Percentiles rank a stretch among this genome's conserved stretches.
Conservation (phyloP, 805 yeast genomes). For the Komagataella pseudopastoris region DNA sequence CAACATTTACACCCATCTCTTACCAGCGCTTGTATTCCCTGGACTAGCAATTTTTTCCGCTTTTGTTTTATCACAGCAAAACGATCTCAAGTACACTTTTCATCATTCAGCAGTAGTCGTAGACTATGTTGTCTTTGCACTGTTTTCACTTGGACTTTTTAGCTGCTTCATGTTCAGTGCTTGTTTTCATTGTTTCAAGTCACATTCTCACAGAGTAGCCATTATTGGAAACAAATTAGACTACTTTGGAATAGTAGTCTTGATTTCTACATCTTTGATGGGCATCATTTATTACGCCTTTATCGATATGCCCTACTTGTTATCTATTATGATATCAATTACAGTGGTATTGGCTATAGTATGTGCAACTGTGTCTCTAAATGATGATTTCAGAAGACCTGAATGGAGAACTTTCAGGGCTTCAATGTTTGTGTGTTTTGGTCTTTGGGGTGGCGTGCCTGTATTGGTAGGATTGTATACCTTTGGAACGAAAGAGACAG, state of each 20-base stretch:
- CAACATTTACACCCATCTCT: constrained; percentile 35
- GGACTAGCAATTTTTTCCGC: constrained; percentile 1
- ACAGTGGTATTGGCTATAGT: constrained; percentile 42
- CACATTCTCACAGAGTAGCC: constrained; percentile 30
- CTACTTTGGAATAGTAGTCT: constrained; percentile 38
- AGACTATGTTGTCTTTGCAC: constrained; percentile 25
- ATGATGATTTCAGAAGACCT: constrained; percentile 53
- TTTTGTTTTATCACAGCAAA: constrained; percentile 11
- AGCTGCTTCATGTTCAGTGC: constrained; percentile 35
- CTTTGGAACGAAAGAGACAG: constrained; percentile 37
- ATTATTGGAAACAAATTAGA: constrained; percentile 36
- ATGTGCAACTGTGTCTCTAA: constrained; percentile 52
- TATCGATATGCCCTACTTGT: constrained; percentile 26
- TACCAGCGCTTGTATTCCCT: constrained; percentile 27
- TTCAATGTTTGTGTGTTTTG: constrained; percentile 65
- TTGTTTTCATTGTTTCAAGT: constrained; percentile 33
- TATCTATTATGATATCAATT: constrained; percentile 23
- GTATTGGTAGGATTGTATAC: constrained; percentile 34
- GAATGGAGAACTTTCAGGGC: constrained; percentile 72
- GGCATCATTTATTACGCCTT: constrained; percentile 24
- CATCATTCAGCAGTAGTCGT: constrained; percentile 10
- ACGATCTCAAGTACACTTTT: constrained; percentile 11
- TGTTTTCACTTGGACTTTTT: constrained; percentile 31
- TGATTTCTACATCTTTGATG: constrained; percentile 33
- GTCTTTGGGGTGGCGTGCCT: constrained; percentile 67